phyloP scores from a whole-genome alignment of 257 asterid species.

The Solanum paucissectum region DNA sequence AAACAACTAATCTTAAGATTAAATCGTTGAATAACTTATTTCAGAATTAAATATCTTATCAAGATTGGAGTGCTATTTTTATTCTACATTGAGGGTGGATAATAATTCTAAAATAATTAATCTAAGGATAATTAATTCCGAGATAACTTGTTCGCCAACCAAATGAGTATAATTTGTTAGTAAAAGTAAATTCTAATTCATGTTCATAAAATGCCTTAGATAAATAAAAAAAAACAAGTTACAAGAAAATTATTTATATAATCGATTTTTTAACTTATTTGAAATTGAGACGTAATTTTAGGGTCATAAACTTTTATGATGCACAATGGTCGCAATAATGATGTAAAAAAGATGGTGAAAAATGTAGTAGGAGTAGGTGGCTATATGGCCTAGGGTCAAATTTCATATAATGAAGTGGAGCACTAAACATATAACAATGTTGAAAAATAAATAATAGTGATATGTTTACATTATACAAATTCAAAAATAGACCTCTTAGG shows the following conservation, averaged over 20 bases:
- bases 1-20: no score
- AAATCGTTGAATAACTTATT: no score
- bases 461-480: neutral
- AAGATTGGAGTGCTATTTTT: neutral
- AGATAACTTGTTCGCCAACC: neutral
- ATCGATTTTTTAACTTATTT: neutral
- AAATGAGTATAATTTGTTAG: no score
- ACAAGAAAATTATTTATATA: neutral
- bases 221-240: no score
- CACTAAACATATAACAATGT: neutral
- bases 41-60: no score
- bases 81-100: neutral
- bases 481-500: neutral
- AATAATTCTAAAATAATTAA: no score
- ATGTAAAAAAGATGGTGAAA: neutral
- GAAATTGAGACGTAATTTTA: no score
- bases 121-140: no score
- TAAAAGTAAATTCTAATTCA: neutral
- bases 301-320: neutral
- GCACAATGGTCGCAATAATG: neutral
- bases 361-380: neutral
- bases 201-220: neutral
- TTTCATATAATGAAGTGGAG: conserved; percentile 1
- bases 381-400: neutral
- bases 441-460: neutral